Conservation (phyloP, 208 protist genomes). For the Trypanosoma avium region DNA sequence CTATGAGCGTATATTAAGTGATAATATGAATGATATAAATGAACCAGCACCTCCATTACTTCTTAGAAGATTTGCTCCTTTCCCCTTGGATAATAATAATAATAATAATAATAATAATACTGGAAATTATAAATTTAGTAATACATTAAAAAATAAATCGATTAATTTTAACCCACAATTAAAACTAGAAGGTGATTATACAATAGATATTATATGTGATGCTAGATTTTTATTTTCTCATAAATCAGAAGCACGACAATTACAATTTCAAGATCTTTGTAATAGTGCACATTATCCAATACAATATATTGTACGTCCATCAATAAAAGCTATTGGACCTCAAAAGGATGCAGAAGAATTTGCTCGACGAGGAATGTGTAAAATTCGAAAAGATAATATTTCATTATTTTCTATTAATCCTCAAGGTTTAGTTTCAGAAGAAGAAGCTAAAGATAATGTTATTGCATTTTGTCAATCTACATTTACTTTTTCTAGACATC, state of each 20-base stretch:
- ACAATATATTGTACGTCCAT: constrained; percentile 43
- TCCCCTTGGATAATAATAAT: not conserved
- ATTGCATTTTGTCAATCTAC: constrained; percentile 67
- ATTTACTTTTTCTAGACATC: constrained; percentile 76
- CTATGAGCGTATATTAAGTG: constrained; percentile 23
- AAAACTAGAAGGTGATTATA: not conserved
- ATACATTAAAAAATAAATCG: too few relatives aligned
- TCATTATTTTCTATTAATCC: constrained; percentile 68
- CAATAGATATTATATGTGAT: constrained; percentile 1
- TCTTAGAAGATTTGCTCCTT: too few relatives aligned
- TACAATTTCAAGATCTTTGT: constrained; percentile 11
- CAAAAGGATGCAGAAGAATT: constrained; percentile 56
- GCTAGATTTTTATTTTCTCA: not conserved
- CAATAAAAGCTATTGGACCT: constrained; percentile 13
- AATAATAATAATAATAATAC: not conserved
- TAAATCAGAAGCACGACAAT: not conserved
- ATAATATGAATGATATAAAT: too few relatives aligned
- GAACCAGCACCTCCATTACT: too few relatives aligned
- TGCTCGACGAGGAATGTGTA: constrained; percentile 59
- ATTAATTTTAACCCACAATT: not conserved
- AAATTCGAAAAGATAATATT: constrained; percentile 29
- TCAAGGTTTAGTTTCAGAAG: constrained; percentile 47
- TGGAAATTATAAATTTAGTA: not conserved
- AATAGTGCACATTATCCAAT: constrained; percentile 30
- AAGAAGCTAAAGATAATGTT: constrained; percentile 41